Evolutionary conservation across 306 rosid species (phyloP).

Genomic region (Gastrolobium villosum): DNA sequence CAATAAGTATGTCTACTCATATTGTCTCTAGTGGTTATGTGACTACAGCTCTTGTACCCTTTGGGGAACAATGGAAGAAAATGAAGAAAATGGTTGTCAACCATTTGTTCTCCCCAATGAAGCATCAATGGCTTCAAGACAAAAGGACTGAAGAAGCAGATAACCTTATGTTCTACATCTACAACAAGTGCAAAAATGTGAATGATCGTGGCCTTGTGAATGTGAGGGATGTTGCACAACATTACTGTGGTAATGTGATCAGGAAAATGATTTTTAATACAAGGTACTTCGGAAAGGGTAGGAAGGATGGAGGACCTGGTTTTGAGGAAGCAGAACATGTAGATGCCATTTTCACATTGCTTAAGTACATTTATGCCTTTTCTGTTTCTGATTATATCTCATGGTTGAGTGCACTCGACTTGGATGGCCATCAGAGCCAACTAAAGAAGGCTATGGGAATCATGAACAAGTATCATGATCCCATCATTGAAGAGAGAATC

Average conservation of each 20-base stretch:
- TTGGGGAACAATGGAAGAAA: constrained; percentile 49
- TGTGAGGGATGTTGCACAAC: constrained; percentile 39
- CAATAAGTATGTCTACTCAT: constrained; percentile 20
- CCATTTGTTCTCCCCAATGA: constrained; percentile 21
- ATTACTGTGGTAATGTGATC: constrained; percentile 42
- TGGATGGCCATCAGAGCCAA: constrained; percentile 38
- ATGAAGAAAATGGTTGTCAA: constrained; percentile 24
- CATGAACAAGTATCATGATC: constrained; percentile 44
- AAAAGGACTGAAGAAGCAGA: constrained; percentile 56
- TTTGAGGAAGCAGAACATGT: constrained; percentile 49
- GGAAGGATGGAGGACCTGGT: constrained; percentile 50
- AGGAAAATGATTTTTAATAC: constrained; percentile 52
- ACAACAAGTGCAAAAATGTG: background rate
- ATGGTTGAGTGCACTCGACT: constrained; percentile 39
- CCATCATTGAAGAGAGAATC: constrained; percentile 44
- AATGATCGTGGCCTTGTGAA: constrained; percentile 9
- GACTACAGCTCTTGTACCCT: background rate
- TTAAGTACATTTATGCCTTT: constrained; percentile 44
- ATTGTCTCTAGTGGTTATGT: constrained; percentile 31
- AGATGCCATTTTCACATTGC: constrained; percentile 8
- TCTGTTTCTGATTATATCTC: constrained; percentile 51
- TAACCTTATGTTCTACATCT: constrained; percentile 38
- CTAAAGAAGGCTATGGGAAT: constrained; percentile 11
- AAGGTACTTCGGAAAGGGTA: constrained; percentile 49
- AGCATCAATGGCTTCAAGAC: constrained; percentile 32